Base-by-base conservation (phyloP, 306 rosid genomes). In the Quercus berberidifolia region DNA sequence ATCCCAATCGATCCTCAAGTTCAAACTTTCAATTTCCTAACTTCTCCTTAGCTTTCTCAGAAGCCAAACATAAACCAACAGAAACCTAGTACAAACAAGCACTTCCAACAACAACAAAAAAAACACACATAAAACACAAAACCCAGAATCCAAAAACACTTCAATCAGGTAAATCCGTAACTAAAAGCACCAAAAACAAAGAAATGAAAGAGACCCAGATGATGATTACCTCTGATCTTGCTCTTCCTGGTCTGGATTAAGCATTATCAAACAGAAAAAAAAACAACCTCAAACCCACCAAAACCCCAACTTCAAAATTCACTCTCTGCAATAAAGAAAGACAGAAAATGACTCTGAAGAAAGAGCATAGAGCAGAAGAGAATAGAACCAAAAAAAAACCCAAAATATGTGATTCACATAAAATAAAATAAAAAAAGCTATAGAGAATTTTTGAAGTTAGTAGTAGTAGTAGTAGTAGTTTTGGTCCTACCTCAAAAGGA, bases 191-290 rank as follows among this genome's bases (percentile, higher is more conserved):
- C 62, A 63, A 55, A 51, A 49, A 26, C 8, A 78, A n/a, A 25
- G 1, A 74, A 76, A 73, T 21, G 46, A 67, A 81, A 72, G 85
- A n/a, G 17, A 76, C 78, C 83, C 76, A 87, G 81, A 88, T 12
- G 75, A 71, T 55, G 30, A 57, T 41, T 58, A 92, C 97, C 89
- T 86, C 87, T 79, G 93, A 91, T 94, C 90, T 83, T 77, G 92
- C 67, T 80, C 82, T 80, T 89, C 92, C 83, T 78, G 87, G 85
- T 74, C 82, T 55, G 90, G 71, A 76, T 73, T 88, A n/a, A 78
- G 83, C 93, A 89, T 84, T 79, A 60, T 70, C 56, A 74, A 14
- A 58, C 60, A 73, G 33, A 46, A 71, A 76, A 5, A 31, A 38
- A 38, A 38, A 7, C 57, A 23, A 54, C 69, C 18, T 77, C 72